Conservation (phyloP, 1,284 basidiomycete genomes). For the Lignosus rhinocerotis region DNA sequence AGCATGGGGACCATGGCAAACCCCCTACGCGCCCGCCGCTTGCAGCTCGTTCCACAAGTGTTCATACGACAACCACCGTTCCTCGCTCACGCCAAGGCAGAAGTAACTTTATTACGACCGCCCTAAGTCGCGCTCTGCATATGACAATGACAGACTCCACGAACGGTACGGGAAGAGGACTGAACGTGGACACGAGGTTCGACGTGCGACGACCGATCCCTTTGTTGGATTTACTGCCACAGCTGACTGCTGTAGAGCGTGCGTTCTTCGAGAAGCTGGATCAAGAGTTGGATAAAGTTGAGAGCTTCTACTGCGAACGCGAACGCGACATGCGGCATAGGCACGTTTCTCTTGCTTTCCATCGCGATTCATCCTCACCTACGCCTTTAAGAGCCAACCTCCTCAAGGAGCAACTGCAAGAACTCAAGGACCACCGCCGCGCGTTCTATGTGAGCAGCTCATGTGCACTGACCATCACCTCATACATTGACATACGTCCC, state of each 20-base stretch:
- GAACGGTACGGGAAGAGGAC: slow-evolving; percentile 6
- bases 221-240: slow-evolving; percentile 51
- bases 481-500: neutral
- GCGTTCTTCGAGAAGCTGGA: slow-evolving; percentile 80
- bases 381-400: slow-evolving; percentile 8
- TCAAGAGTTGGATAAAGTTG: slow-evolving; percentile 77
- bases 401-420: slow-evolving; percentile 72
- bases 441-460: slow-evolving; percentile 59
- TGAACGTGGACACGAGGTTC: slow-evolving; percentile 4
- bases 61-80: neutral
- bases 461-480: neutral
- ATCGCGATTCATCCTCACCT: neutral
- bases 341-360: slow-evolving; percentile 26
- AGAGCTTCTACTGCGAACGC: slow-evolving; percentile 77
- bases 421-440: slow-evolving; percentile 71
- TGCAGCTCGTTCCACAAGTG: neutral
- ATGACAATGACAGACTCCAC: slow-evolving; percentile 11
- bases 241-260: slow-evolving; percentile 59
- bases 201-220: slow-evolving; percentile 33
- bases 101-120: slow-evolving; percentile 13
- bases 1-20: neutral
- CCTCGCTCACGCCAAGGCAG: slow-evolving; percentile 14
- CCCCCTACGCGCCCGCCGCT: neutral
- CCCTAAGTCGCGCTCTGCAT: slow-evolving; percentile 14
- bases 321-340: slow-evolving; percentile 63